Conservation (phyloP, 805 yeast genomes). For the Ogataea pini region DNA sequence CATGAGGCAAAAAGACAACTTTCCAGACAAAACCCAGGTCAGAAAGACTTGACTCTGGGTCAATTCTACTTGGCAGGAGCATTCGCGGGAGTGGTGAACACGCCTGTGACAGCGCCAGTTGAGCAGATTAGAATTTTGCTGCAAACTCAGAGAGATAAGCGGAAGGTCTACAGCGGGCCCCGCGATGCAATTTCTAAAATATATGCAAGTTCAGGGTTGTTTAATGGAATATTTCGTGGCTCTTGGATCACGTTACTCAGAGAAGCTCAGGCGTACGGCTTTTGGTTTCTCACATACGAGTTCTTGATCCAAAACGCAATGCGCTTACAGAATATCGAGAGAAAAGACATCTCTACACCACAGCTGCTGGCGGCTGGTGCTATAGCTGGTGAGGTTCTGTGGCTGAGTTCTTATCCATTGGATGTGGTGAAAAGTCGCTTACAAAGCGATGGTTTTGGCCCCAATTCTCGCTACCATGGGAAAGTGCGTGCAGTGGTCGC, state of each 20-base stretch:
- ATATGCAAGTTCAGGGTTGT: constrained; percentile 41
- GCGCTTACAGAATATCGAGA: constrained; percentile 35
- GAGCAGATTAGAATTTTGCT: constrained; percentile 65
- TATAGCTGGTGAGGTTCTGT: constrained; percentile 64
- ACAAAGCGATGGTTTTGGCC: constrained; percentile 55
- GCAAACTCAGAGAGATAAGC: constrained; percentile 50
- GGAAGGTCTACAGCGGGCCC: constrained; percentile 42
- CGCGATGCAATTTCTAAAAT: constrained; percentile 46
- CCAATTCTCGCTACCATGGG: constrained; percentile 44
- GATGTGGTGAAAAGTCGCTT: constrained; percentile 53
- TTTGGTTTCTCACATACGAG: constrained; percentile 72
- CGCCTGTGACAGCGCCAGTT: constrained; percentile 63
- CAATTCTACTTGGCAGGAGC: constrained; percentile 67
- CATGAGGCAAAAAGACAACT: constrained; percentile 67
- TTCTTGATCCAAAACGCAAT: constrained; percentile 46
- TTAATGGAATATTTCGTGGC: constrained; percentile 56
- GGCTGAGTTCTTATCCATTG: constrained; percentile 57
- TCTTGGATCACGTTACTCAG: constrained; percentile 52
- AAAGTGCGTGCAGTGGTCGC: constrained; percentile 37
- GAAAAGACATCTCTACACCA: constrained; percentile 54
- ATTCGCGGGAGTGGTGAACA: constrained; percentile 63
- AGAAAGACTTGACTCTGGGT: constrained; percentile 44
- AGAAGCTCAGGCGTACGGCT: constrained; percentile 73
- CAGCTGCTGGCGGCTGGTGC: constrained; percentile 62
- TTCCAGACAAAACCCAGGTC: constrained; percentile 30